Conservation (phyloP, 2,329 filamentous ascomycete species). For the Paecilomyces dactylethromorphus region DNA sequence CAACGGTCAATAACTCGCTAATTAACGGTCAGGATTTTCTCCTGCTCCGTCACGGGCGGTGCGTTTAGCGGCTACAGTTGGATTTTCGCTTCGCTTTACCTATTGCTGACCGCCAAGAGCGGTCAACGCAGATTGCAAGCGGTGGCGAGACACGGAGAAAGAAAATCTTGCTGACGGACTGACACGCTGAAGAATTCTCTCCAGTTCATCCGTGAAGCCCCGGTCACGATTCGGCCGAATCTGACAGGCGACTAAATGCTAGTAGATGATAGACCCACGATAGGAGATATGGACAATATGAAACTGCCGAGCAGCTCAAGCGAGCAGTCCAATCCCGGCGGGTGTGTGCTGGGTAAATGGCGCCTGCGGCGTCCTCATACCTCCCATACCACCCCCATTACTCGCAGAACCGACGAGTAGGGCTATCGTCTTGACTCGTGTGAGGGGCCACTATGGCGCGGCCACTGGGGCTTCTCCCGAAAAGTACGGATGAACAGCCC, state of each 20-base stretch:
- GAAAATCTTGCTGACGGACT: not conserved
- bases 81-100: not conserved
- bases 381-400: not conserved
- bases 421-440: not conserved
- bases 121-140: not conserved
- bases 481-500: not conserved
- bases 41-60: not conserved
- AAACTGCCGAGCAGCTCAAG: not conserved
- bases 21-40: not conserved
- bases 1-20: not conserved
- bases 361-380: not conserved
- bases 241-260: not conserved
- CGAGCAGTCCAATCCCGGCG: not conserved
- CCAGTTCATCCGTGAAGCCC: not conserved
- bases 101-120: not conserved
- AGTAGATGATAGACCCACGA: not conserved
- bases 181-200: not conserved
- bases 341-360: not conserved
- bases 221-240: not conserved
- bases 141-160: not conserved
- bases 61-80: not conserved
- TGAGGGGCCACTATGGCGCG: not conserved
- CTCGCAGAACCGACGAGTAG: not conserved
- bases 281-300: not conserved
- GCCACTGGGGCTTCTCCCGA: not conserved